A percentile compares a stretch with the other conserved stretches of the same genome.
Evolutionary conservation across 139 green algal species (phyloP).

Genomic region (Chlorella sp.): DNA sequence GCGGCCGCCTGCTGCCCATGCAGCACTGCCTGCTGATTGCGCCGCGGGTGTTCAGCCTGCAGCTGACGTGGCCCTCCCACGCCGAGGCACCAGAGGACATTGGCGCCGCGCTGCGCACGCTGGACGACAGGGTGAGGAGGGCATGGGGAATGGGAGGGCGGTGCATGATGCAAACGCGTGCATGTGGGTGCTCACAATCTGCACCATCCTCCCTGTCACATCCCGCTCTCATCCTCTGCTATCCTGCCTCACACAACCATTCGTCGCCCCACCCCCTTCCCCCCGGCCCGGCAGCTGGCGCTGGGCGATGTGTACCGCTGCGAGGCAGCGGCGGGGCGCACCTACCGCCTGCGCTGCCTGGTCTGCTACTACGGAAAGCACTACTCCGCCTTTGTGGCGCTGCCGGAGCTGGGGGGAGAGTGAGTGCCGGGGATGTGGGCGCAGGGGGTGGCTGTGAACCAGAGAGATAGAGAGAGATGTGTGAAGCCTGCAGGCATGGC

Average conservation of each 20-base stretch:
- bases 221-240: no score
- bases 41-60: constrained; percentile 61
- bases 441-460: background rate
- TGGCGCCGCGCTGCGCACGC: constrained; percentile 16
- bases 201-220: background rate
- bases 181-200: no score
- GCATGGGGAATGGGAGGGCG: background rate
- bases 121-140: background rate
- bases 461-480: no score
- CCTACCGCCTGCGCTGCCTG: constrained; percentile 62
- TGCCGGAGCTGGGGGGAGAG: constrained; percentile 37
- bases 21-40: constrained; percentile 18
- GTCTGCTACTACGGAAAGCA: constrained; percentile 87
- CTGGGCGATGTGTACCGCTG: constrained; percentile 14
- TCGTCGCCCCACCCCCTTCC: background rate
- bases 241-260: no score
- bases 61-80: constrained; percentile 61
- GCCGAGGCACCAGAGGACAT: constrained; percentile 50
- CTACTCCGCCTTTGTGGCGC: constrained; percentile 79
- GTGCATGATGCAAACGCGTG: background rate
- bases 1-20: background rate
- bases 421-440: constrained; percentile 54
- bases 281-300: background rate
- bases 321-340: constrained; percentile 13
- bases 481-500: no score